Percentiles rank a stretch among this genome's conserved stretches.
phyloP scores from a whole-genome alignment of 2,329 filamentous ascomycete species.

The Diaporthe ilicicola region DNA sequence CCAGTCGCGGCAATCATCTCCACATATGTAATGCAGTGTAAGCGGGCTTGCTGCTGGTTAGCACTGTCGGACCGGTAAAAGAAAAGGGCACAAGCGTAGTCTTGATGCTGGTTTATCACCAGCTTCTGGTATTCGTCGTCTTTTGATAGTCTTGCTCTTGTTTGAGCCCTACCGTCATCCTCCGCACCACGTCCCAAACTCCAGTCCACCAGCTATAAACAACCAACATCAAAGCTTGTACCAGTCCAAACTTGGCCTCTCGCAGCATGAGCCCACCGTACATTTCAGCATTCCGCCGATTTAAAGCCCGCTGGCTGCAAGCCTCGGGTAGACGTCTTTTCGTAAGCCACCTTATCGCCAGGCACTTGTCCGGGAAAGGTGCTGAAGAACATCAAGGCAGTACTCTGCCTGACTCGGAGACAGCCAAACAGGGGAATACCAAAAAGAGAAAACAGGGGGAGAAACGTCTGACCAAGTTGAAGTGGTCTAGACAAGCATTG shows the following conservation, averaged over 20 bases:
- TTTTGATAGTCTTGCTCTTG: background rate
- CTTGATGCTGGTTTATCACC: background rate
- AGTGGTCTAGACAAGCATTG: conserved; percentile 57
- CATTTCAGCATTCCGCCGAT: background rate
- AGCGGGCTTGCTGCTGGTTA: background rate
- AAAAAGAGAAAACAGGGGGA: conserved; percentile 45
- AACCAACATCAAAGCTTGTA: background rate
- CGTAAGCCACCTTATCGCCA: background rate
- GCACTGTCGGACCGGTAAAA: background rate
- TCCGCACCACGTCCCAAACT: background rate
- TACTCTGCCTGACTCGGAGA: background rate
- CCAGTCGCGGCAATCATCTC: background rate
- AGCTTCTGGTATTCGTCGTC: background rate
- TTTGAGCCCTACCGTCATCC: background rate
- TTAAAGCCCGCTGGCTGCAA: background rate
- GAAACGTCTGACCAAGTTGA: conserved; percentile 68
- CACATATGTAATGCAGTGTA: background rate
- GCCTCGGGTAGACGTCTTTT: background rate
- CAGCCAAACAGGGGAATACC: background rate
- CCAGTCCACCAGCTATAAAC: background rate
- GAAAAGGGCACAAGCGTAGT: background rate
- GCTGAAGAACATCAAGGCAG: background rate
- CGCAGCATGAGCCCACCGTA: background rate
- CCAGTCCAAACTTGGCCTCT: background rate
- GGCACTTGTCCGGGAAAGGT: conserved; percentile 28